Conservation (phyloP, 495 filamentous ascomycete genomes). For the Letharia lupina region DNA sequence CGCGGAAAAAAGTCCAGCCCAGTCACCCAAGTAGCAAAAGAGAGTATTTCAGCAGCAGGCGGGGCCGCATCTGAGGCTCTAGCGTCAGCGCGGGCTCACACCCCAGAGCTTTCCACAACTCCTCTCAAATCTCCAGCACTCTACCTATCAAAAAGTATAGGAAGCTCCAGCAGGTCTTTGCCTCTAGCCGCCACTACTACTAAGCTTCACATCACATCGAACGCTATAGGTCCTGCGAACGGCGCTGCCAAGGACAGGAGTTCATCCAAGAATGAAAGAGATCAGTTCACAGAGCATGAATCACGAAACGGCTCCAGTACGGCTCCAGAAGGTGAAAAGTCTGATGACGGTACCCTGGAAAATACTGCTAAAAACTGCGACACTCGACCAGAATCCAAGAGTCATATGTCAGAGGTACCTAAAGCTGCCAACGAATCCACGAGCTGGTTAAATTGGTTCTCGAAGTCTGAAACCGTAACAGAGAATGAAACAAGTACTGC, state of each 20-base stretch:
- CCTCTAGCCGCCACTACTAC: slow-evolving; percentile 43
- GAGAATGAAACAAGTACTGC: neutral
- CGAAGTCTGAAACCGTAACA: slow-evolving; percentile 12
- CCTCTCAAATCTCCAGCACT: slow-evolving; percentile 25
- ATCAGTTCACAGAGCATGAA: neutral
- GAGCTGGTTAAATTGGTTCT: slow-evolving; percentile 26
- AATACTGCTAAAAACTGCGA: slow-evolving; percentile 17
- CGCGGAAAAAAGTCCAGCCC: slow-evolving; percentile 57
- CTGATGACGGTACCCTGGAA: neutral
- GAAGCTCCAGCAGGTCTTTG: slow-evolving; percentile 39
- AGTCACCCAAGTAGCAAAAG: slow-evolving; percentile 66
- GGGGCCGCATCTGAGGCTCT: slow-evolving; percentile 36
- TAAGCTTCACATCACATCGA: slow-evolving; percentile 42
- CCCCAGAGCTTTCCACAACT: slow-evolving; percentile 14
- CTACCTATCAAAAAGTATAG: slow-evolving; percentile 37
- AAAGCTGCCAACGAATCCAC: slow-evolving; percentile 21
- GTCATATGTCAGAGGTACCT: slow-evolving; percentile 20
- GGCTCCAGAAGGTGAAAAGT: neutral
- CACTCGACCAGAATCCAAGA: slow-evolving; percentile 20
- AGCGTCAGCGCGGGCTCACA: slow-evolving; percentile 20
- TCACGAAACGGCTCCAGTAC: neutral
- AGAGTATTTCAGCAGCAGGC: slow-evolving; percentile 59
- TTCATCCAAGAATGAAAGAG: neutral
- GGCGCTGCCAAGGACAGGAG: slow-evolving; percentile 47
- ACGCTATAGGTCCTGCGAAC: slow-evolving; percentile 36